Percentiles rank a stretch among this genome's conserved stretches.
phyloP scores from a whole-genome alignment of 2,329 filamentous ascomycete genomes.

The Fusarium sp. region DNA sequence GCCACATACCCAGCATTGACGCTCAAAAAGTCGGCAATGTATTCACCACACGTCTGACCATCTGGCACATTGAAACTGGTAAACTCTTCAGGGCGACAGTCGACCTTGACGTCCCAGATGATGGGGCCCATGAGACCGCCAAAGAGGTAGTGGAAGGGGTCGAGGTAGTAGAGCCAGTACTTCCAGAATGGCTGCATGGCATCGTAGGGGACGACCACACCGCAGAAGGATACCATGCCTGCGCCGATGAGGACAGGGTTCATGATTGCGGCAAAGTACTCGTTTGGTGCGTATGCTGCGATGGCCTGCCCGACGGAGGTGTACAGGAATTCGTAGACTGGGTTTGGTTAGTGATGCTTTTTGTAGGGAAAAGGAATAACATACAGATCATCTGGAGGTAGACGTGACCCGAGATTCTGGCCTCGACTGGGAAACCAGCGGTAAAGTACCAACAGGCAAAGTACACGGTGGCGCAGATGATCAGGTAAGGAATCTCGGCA shows the following conservation, averaged over 20 bases:
- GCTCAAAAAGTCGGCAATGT: conserved; percentile 31
- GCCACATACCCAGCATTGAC: conserved; percentile 27
- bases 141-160: conserved; percentile 57
- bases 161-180: conserved; percentile 55
- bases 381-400: conserved; percentile 61
- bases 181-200: conserved; percentile 42
- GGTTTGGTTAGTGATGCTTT: conserved; percentile 29
- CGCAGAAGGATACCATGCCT: conserved; percentile 40
- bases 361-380: conserved; percentile 37
- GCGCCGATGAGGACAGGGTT: conserved; percentile 5
- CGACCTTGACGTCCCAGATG: conserved; percentile 53
- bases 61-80: conserved; percentile 10
- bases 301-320: conserved; percentile 31
- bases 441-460: conserved; percentile 64
- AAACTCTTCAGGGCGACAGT: conserved; percentile 49
- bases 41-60: conserved; percentile 30
- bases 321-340: conserved; percentile 56
- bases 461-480: conserved; percentile 55
- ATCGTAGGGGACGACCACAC: conserved; percentile 40
- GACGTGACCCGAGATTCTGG: conserved; percentile 57
- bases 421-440: conserved; percentile 39
- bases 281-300: conserved; percentile 11
- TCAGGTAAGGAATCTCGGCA: conserved; percentile 54
- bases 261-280: conserved; percentile 1
- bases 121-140: conserved; percentile 52